A percentile compares a stretch with the other conserved stretches of the same genome.
phyloP scores from a whole-genome alignment of 257 asterid genomes.

The Solanum chiquidenum region DNA sequence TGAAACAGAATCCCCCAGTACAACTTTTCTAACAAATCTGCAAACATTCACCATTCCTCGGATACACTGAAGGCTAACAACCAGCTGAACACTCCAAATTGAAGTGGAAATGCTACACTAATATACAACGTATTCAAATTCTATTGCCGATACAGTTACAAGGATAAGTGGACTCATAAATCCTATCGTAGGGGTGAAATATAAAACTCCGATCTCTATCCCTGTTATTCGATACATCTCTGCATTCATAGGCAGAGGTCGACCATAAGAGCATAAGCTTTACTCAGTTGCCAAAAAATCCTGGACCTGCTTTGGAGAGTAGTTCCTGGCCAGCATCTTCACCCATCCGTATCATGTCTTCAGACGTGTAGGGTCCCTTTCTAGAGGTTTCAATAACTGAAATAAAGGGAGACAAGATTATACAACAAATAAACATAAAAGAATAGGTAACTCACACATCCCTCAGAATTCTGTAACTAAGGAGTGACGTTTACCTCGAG shows the following conservation, averaged over 20 bases:
- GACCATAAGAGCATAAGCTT: background rate
- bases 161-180: background rate
- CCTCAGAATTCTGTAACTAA: background rate
- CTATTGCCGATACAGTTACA: background rate
- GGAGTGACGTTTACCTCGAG: slow-evolving; percentile 32
- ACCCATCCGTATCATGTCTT: slow-evolving; percentile 79
- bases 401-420: background rate
- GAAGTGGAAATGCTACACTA: background rate
- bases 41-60: background rate
- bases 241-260: background rate
- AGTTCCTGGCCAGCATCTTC: slow-evolving; percentile 90
- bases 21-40: background rate
- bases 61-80: background rate
- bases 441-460: background rate
- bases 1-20: background rate
- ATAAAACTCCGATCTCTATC: background rate
- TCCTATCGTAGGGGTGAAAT: background rate
- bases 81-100: background rate
- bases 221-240: background rate
- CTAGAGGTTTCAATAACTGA: slow-evolving; percentile 82
- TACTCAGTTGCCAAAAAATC: slow-evolving; percentile 40
- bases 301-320: slow-evolving; percentile 73
- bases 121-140: background rate
- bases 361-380: slow-evolving; percentile 51
- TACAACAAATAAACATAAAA: background rate